These are phyloP conservation scores for Solanum habrochaites DNA, from an alignment of 257 asterid species.

Conservation along the genomic window DNA sequence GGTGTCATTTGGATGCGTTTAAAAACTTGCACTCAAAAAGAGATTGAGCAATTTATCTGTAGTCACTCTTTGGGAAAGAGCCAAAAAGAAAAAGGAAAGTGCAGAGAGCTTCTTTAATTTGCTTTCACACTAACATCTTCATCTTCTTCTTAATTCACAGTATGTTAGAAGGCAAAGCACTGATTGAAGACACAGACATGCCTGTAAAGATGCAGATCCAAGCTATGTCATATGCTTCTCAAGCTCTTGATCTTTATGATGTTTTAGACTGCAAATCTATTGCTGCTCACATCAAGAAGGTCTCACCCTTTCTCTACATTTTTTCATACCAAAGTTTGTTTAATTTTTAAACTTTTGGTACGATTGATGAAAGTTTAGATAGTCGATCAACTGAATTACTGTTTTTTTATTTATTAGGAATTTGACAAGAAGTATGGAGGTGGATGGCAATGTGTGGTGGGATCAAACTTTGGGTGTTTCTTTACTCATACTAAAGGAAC, in stretches of 20 bases:
- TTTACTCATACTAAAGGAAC: conserved; percentile 81
- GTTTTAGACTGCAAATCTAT: conserved; percentile 53
- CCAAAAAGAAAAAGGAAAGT: not conserved
- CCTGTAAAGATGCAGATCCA: conserved; percentile 90
- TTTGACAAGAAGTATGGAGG: conserved; percentile 65
- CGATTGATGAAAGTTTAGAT: accelerated
- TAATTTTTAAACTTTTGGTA: not conserved
- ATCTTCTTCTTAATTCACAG: not conserved
- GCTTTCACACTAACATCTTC: not conserved
- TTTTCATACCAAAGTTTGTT: not conserved
- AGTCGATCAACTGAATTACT: not conserved
- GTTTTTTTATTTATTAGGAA: conserved; percentile 38
- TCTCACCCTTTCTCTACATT: not conserved
- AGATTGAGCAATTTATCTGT: not conserved
- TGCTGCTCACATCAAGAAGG: conserved; percentile 54
- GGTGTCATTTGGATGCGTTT: not conserved
- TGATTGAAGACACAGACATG: conserved; percentile 63
- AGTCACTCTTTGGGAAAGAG: not conserved
- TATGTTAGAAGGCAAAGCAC: conserved; percentile 53
- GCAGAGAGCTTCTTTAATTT: not conserved
- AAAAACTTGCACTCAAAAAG: not conserved
- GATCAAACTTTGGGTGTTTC: conserved; percentile 87
- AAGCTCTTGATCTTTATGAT: conserved; percentile 83
- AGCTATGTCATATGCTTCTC: conserved; percentile 80
- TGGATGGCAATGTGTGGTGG: conserved; percentile 99